Percentiles rank a stretch among this genome's conserved stretches.
Conservation (phyloP, 2,329 filamentous ascomycete genomes). For the Neocatenulostroma microsporum region DNA sequence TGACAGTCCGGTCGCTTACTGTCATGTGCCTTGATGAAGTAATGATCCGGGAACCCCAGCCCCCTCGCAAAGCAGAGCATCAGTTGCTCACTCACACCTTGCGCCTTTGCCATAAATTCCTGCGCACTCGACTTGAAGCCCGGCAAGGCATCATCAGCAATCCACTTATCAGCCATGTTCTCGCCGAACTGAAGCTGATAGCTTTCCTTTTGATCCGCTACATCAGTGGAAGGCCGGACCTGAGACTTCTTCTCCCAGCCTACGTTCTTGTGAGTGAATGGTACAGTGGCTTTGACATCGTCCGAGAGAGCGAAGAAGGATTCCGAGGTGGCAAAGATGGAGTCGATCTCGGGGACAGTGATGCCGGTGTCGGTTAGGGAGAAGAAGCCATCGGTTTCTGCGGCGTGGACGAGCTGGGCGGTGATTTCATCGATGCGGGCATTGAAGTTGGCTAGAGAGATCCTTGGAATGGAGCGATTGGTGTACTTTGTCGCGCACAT, state of each 20-base stretch:
- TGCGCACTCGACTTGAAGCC: conserved; percentile 42
- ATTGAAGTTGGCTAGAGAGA: conserved; percentile 50
- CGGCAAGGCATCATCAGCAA: conserved; percentile 41
- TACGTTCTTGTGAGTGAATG: conserved; percentile 49
- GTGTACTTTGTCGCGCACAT: conserved; percentile 32
- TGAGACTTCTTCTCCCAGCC: conserved; percentile 56
- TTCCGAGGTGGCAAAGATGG: conserved; percentile 45
- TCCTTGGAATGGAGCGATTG: conserved; percentile 41
- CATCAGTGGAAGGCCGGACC: conserved; percentile 52
- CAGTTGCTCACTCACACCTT: conserved; percentile 47
- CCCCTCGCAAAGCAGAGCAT: conserved; percentile 54
- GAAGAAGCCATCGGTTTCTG: conserved; percentile 56
- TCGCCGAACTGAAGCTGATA: conserved; percentile 57
- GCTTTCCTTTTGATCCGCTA: conserved; percentile 53
- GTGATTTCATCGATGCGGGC: conserved; percentile 49
- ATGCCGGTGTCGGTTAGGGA: conserved; percentile 51
- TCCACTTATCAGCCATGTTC: conserved; percentile 48
- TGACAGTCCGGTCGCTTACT: conserved; percentile 44
- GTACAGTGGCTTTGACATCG: conserved; percentile 45
- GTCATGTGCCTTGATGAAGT: conserved; percentile 51
- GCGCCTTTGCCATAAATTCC: conserved; percentile 49
- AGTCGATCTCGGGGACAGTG: conserved; percentile 41
- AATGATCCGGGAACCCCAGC: conserved; percentile 49
- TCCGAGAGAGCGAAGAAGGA: conserved; percentile 50
- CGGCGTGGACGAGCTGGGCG: conserved; percentile 44